Evolutionary conservation across 805 yeast genomes (phyloP), one percentile per base, ranked within the genome.

Genomic region (Ogataea naganishii): DNA sequence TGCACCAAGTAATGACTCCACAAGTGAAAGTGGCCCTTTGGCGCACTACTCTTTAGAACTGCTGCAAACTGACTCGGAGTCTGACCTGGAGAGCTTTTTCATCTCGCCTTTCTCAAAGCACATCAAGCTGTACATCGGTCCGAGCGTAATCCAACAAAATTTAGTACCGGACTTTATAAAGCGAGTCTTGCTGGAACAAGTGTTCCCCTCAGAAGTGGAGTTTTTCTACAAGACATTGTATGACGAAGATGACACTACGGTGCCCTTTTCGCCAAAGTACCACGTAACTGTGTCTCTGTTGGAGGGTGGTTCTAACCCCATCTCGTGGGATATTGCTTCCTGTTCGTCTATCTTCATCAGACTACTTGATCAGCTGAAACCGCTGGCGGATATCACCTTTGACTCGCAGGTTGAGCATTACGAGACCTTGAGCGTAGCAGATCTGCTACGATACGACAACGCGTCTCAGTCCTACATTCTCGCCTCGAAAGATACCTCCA

Each of bases 361-460:
- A 2, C 66, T 82, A 17, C 56, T 82, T 29, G 42, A 58, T 1
- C 53, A 62, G 16, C 57, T 88, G 30, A 47, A 64, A 6, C 66
- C 69, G 20, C 66, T 72, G 38, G 70, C 85, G 19, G 77, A 80
- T 42, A 75, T 89, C 47, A 71, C 88, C 4, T 62, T 88, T 15
- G 89, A 83, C 42, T 65, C 94, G 2, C 94, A 84, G 49, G 67
- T 83, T 21, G 80, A 79, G 37, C 80, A 80, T 51, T 83, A 72
- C 47, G 73, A 82, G 11, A 49, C 47, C 19, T 54, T 71, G 5
- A 41, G 57, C 0, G 38, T 37, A 3, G 23, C 38, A 1, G 46
- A 26, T 45, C 60, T 20, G 24, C 31, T 40, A 20, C 47, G 55
- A 24, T 46, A 39, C 14, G 35, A 43, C 15, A 36, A 40, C 13